These are phyloP conservation scores for Arctium lappa DNA, from an alignment of 129 eudicot genomes.

Conservation along the genomic window DNA sequence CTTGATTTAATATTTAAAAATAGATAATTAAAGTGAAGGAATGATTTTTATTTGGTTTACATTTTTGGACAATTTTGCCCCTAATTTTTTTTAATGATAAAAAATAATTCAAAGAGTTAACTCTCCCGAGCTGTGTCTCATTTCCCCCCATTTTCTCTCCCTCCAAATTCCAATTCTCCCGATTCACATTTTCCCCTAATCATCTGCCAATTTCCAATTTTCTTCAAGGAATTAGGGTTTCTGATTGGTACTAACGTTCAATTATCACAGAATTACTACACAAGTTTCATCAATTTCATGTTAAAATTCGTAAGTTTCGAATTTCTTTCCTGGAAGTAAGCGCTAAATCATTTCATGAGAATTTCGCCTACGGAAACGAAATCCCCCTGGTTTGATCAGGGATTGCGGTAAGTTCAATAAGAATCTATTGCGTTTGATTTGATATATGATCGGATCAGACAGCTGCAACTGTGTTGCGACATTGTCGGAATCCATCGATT, in stretches of 20 bases:
- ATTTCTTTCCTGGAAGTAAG: not conserved
- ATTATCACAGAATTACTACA: slow-evolving; percentile 9
- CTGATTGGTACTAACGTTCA: slow-evolving; percentile 11
- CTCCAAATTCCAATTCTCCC: slow-evolving; percentile 17
- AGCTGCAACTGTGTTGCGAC: slow-evolving; percentile 8
- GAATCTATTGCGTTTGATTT: not conserved
- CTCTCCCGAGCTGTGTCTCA: slow-evolving; percentile 18
- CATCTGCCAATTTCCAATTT: slow-evolving; percentile 8
- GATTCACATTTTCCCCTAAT: slow-evolving; percentile 9
- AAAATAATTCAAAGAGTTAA: not conserved
- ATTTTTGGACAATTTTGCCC: too few species aligned
- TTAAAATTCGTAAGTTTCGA: not conserved
- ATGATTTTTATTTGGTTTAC: too few species aligned
- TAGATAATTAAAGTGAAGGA: too few species aligned
- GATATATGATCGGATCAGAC: slow-evolving; percentile 18
- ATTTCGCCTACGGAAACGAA: slow-evolving; percentile 3
- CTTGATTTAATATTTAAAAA: too few species aligned
- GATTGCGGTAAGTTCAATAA: not conserved
- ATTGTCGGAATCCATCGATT: slow-evolving; percentile 20
- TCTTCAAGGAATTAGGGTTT: slow-evolving; percentile 31
- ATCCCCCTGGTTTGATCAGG: slow-evolving; percentile 7
- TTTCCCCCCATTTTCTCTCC: slow-evolving; percentile 34
- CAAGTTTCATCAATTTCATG: slow-evolving; percentile 14
- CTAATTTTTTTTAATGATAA: too few species aligned
- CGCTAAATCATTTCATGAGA: not conserved